Conservation (phyloP, 2,329 filamentous ascomycete species). For the Endothia cerciana region DNA sequence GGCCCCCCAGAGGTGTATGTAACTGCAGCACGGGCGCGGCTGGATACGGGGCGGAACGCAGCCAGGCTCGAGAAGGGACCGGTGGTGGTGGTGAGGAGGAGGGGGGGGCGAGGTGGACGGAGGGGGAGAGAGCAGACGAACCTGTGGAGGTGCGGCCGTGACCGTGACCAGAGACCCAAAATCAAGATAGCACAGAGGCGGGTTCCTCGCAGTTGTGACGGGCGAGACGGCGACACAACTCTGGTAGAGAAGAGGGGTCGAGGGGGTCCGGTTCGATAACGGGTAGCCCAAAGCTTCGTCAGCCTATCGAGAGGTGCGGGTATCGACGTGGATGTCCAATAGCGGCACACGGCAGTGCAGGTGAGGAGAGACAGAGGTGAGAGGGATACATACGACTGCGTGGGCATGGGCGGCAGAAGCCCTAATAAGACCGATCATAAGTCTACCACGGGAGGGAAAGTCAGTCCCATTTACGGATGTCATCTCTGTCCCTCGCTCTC, state of each 20-base stretch:
- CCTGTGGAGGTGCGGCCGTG: not conserved
- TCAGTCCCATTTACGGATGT: not conserved
- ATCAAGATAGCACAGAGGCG: not conserved
- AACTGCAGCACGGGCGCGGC: conserved; percentile 2
- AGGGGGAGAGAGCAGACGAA: not conserved
- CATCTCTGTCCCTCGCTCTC: not conserved
- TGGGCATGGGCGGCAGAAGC: conserved; percentile 4
- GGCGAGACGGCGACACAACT: not conserved
- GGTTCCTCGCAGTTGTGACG: not conserved
- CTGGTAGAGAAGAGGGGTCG: not conserved
- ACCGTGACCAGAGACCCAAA: not conserved
- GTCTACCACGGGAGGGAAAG: not conserved
- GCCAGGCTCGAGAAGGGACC: not conserved
- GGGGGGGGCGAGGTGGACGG: not conserved
- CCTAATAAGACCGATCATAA: conserved; percentile 13
- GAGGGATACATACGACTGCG: not conserved
- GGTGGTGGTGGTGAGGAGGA: not conserved
- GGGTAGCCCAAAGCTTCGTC: too few species aligned
- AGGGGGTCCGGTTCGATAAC: too few species aligned
- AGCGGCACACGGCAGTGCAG: not conserved
- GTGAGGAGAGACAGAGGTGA: conserved; percentile 4
- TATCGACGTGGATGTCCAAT: not conserved
- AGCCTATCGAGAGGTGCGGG: too few species aligned
- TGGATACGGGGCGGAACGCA: not conserved
- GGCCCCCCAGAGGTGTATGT: not conserved